Evolutionary conservation across 345 rosid genomes (phyloP).

Genomic region (Theobroma cacao): DNA sequence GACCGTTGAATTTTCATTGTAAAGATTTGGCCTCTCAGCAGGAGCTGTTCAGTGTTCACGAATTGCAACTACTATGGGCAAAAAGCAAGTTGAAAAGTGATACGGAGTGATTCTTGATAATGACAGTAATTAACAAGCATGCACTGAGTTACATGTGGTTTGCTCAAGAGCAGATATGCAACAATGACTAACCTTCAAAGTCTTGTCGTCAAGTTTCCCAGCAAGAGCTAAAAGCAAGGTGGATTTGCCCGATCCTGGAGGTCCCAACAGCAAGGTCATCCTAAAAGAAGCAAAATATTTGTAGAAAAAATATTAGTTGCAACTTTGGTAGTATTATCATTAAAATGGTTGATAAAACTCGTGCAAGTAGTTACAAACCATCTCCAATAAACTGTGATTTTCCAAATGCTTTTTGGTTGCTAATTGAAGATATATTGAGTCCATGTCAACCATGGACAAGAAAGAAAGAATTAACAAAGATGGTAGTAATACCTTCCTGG

Average conservation of each 20-base stretch:
- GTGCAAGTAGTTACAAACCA: constrained; percentile 10
- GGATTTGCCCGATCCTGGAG: constrained; percentile 93
- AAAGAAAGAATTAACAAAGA: background rate
- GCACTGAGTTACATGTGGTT: constrained; percentile 22
- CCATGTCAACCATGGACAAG: background rate
- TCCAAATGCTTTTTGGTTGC: background rate
- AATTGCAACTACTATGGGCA: background rate
- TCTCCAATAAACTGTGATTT: constrained; percentile 1
- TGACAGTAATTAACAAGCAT: background rate
- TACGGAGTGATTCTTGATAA: background rate
- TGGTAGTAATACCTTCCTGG: constrained; percentile 61
- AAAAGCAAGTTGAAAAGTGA: constrained; percentile 11
- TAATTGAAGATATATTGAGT: background rate
- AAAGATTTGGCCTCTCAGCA: background rate
- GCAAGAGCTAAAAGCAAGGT: constrained; percentile 78
- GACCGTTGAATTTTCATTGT: background rate
- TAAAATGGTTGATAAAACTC: background rate
- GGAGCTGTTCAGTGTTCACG: background rate
- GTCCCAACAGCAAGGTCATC: constrained; percentile 94
- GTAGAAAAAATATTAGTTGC: background rate
- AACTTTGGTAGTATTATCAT: background rate
- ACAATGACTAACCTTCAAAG: constrained; percentile 46
- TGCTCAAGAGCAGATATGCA: constrained; percentile 18
- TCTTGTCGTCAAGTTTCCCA: constrained; percentile 57
- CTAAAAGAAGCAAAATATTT: constrained; percentile 23